Conservation (phyloP, 139 green algal genomes). For the Volvox africanus region DNA sequence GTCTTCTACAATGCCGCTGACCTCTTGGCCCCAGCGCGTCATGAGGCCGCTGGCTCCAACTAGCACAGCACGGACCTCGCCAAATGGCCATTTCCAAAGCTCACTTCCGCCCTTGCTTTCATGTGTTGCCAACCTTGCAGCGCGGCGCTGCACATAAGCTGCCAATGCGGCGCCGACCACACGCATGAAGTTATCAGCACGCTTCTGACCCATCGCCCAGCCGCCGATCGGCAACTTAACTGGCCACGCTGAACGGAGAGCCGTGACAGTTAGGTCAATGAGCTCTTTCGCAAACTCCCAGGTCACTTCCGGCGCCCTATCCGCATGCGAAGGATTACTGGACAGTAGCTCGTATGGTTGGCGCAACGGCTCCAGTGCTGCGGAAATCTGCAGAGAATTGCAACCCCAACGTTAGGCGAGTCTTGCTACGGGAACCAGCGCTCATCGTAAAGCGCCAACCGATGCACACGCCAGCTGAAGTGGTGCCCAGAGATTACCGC, state of each 20-base stretch:
- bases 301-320: slow-evolving; percentile 43
- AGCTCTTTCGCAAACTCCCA: slow-evolving; percentile 64
- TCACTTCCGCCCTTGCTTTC: not conserved
- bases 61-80: slow-evolving; percentile 55
- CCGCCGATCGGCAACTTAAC: slow-evolving; percentile 48
- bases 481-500: too few species aligned
- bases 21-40: slow-evolving; percentile 49
- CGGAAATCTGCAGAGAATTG: slow-evolving; percentile 25
- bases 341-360: slow-evolving; percentile 44
- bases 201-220: slow-evolving; percentile 63
- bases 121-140: not conserved
- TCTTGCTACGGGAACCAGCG: too few species aligned
- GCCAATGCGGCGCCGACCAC: slow-evolving; percentile 55
- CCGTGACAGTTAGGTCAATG: slow-evolving; percentile 49
- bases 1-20: slow-evolving; percentile 50
- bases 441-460: too few species aligned
- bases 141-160: slow-evolving; percentile 57
- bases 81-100: slow-evolving; percentile 9
- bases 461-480: too few species aligned
- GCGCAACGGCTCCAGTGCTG: slow-evolving; percentile 58
- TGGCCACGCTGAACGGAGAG: slow-evolving; percentile 59
- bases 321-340: slow-evolving; percentile 43
- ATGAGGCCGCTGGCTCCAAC: slow-evolving; percentile 58
- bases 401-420: too few species aligned
- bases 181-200: slow-evolving; percentile 60